phyloP scores from a whole-genome alignment of 2,329 filamentous ascomycete species.

The Aspergillus sp. region DNA sequence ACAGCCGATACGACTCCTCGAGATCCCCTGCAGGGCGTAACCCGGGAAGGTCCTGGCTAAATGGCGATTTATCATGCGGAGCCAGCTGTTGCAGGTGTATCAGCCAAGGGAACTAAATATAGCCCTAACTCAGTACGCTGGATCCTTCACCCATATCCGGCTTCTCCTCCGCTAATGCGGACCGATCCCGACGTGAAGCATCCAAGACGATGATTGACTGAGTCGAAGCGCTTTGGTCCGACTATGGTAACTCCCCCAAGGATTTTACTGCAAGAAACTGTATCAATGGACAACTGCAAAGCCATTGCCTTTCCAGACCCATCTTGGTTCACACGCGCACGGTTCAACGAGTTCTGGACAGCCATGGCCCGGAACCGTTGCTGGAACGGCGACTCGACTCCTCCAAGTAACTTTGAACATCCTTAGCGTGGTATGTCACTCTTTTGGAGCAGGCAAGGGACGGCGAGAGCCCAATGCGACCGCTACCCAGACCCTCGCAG shows the following conservation, averaged over 20 bases:
- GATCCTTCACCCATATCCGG: no score
- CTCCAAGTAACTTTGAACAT: not conserved
- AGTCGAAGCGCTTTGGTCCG: not conserved
- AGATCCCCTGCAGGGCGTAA: no score
- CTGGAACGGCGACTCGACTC: not conserved
- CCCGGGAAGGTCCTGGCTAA: no score
- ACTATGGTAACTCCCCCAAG: not conserved
- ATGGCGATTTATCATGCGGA: no score
- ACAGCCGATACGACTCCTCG: no score
- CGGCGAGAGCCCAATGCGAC: not conserved
- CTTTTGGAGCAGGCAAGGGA: not conserved
- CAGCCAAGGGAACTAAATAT: no score
- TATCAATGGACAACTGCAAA: not conserved
- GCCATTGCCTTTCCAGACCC: not conserved
- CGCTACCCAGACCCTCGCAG: not conserved
- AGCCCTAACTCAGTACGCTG: no score
- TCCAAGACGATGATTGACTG: no score
- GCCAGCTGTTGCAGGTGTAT: no score
- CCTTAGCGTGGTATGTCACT: not conserved
- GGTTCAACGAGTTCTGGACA: not conserved
- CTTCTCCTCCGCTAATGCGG: no score
- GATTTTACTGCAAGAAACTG: not conserved
- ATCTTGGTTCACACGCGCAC: not conserved
- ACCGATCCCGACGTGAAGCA: no score
- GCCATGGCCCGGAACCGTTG: not conserved